These are phyloP conservation scores for Euptelea pleiosperma DNA, from an alignment of 164 flowering plant species.

Conservation along the genomic window DNA sequence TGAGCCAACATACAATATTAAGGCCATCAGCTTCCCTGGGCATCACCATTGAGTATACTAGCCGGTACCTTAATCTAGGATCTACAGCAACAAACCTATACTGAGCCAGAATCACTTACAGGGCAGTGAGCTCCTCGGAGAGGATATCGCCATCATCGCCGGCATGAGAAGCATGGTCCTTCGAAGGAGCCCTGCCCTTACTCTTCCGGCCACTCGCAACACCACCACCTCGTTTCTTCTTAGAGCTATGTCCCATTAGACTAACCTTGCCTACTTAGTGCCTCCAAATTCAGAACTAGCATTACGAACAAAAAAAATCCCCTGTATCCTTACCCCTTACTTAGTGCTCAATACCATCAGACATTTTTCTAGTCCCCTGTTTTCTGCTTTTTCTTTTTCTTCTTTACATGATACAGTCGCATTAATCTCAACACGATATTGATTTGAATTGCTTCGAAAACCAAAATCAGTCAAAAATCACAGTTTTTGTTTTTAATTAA, in stretches of 20 bases:
- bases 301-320: background rate
- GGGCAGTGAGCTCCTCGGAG: slow-evolving; percentile 55
- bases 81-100: background rate
- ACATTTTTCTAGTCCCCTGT: too few relatives aligned
- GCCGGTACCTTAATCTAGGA: too few relatives aligned
- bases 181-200: slow-evolving; percentile 36
- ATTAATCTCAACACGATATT: background rate
- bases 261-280: background rate
- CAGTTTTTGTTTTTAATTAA: too few relatives aligned
- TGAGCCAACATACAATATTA: too few relatives aligned
- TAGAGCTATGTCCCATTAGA: slow-evolving; percentile 49
- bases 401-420: background rate
- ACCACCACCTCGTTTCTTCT: slow-evolving; percentile 46
- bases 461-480: background rate
- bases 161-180: slow-evolving; percentile 34
- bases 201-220: slow-evolving; percentile 29
- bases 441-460: background rate
- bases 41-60: too few relatives aligned
- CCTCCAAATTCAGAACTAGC: background rate
- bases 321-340: background rate
- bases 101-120: slow-evolving; percentile 30
- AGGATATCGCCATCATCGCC: slow-evolving; percentile 35
- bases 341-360: too few relatives aligned
- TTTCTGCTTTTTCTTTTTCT: background rate
- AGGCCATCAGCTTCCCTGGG: too few relatives aligned